Percentiles rank a stretch among this genome's conserved stretches.
These are phyloP conservation scores for Graphilbum sp. DNA, from an alignment of 2,329 filamentous ascomycete species.

Conservation along the genomic window DNA sequence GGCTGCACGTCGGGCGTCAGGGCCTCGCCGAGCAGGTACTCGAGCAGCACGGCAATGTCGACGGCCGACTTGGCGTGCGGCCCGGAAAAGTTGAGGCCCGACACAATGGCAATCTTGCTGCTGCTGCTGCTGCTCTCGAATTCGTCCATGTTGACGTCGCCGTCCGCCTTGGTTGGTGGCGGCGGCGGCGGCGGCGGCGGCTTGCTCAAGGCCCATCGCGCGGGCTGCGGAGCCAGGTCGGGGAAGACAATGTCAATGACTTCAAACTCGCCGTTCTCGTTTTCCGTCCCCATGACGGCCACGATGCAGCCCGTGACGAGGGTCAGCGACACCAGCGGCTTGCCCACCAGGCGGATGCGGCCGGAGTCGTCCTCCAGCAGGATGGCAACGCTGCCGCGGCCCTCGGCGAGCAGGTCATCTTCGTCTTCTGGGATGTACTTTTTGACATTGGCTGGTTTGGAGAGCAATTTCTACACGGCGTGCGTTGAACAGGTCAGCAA, in stretches of 20 bases:
- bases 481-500: conserved; percentile 33
- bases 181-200: conserved; percentile 10
- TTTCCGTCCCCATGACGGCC: conserved; percentile 90
- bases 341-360: conserved; percentile 63
- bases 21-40: conserved; percentile 77
- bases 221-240: conserved; percentile 67
- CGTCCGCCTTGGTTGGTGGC: conserved; percentile 12
- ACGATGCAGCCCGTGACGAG: conserved; percentile 89
- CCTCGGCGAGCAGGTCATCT: conserved; percentile 30
- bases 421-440: conserved; percentile 55
- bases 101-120: conserved; percentile 65
- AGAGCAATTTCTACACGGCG: conserved; percentile 4
- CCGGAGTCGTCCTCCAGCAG: conserved; percentile 96
- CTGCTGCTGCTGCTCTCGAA: conserved; percentile 14
- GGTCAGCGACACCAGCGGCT: conserved; percentile 46
- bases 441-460: conserved; percentile 46
- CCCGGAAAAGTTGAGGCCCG: conserved; percentile 71
- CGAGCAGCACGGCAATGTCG: conserved; percentile 59
- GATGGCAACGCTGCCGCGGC: conserved; percentile 18
- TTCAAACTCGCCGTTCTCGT: conserved; percentile 80
- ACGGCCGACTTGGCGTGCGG: conserved; percentile 55
- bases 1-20: conserved; percentile 43
- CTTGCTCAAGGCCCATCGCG: conserved; percentile 58
- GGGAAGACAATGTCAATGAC: conserved; percentile 81
- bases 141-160: conserved; percentile 40